phyloP scores from a whole-genome alignment of 2,329 filamentous ascomycete species.

The Colletotrichum liriopes region DNA sequence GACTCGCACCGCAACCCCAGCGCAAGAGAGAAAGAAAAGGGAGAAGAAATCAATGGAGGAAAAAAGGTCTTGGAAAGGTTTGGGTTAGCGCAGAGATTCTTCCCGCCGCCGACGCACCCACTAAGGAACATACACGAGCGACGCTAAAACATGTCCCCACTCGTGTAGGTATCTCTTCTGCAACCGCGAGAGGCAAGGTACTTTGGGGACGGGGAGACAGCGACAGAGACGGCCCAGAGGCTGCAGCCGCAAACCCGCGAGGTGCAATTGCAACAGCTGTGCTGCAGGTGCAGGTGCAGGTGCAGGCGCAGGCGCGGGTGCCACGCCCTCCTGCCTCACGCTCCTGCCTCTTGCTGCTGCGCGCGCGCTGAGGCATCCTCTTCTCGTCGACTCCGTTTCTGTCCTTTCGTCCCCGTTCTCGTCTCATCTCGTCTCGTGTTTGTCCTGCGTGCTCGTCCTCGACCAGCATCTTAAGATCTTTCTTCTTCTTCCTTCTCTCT shows the following conservation, averaged over 20 bases:
- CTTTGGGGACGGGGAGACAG: background rate
- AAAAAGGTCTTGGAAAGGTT: constrained; percentile 5
- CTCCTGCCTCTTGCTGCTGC: background rate
- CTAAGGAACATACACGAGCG: constrained; percentile 37
- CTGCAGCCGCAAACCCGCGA: background rate
- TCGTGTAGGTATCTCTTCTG: background rate
- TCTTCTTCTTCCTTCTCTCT: background rate
- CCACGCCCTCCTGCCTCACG: background rate
- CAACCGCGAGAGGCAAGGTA: background rate
- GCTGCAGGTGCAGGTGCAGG: background rate
- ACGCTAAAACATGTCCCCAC: background rate
- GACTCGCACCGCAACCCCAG: constrained; percentile 5
- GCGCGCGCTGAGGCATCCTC: constrained; percentile 7
- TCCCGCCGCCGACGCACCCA: constrained; percentile 30
- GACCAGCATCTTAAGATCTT: background rate
- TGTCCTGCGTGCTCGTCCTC: background rate
- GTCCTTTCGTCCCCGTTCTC: background rate
- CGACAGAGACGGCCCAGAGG: background rate
- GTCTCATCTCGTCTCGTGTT: background rate
- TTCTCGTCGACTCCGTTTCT: background rate
- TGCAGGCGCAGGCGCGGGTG: background rate
- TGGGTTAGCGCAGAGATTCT: constrained; percentile 5
- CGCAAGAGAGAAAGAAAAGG: background rate
- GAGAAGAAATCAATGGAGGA: background rate
- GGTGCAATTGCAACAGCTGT: background rate